Base-by-base conservation (phyloP, 495 filamentous ascomycete species). In the Penicillium odoratum region DNA sequence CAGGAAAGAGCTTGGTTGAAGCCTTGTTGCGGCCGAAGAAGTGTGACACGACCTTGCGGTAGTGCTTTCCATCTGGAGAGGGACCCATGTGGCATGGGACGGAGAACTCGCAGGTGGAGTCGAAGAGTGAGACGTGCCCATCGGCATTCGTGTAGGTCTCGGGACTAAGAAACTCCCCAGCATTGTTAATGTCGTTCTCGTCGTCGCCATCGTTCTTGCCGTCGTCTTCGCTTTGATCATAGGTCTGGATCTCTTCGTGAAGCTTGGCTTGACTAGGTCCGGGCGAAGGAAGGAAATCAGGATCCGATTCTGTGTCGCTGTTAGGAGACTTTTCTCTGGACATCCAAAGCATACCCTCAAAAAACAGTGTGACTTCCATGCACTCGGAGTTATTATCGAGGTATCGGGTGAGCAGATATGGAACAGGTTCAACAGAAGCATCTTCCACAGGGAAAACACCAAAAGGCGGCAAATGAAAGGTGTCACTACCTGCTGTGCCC, bases 1-100 rank as follows among this genome's bases (percentile, higher is more conserved):
- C 60, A 0, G 89, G 88, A 43, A 96, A 86, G 4, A 74, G 70
- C 15, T 85, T 81, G 0, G 92, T 95, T 42, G 81, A 83, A 1
- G 75, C 72, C 71, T 96, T 96, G 78, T 96, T 96, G 11, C 92
- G 82, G n/a, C 92, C 92, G 64, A 96, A 94, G 57, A 93, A 79
- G 59, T 96, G 89, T 0, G 89, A 92, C 31, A 95, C 85, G 7
- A 88, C 81, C 67, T 96, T 96, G 34, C 92, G 83, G 48, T 51
- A 67, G 34, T 69, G 67, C 29, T 62, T 57, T 0, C 62, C 61
- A 47, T 57, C 64, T 5, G 56, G 53, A 0, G 58, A 64, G 3
- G 56, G 46, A 3, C 38, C 26, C 67, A 69, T 67, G 1, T 34
- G 38, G 48, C 64, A 69, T 1, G 62, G 65, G 0, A 21, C 15